Base-by-base conservation (phyloP, 371 early-diverging fungal genomes). In the Funneliformis caledonium region DNA sequence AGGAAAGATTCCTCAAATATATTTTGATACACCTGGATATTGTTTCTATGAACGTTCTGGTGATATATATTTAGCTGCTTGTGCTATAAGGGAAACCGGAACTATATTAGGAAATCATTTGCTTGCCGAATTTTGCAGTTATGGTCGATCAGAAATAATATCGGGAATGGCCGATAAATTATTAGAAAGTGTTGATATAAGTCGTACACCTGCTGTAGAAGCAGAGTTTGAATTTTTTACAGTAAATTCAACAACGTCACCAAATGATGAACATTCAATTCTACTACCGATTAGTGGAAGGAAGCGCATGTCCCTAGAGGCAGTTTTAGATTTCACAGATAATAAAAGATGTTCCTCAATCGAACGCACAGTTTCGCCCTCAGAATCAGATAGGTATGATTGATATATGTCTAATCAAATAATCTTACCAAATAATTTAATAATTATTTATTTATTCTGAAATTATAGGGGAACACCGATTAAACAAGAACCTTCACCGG, bases 31-130 rank as follows among this genome's bases (percentile, higher is more conserved):
- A 33, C 68, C 65, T 26, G 78, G 78, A 31, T 68, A 78, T 42
- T 78, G 78, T 78, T 78, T 78, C 37, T 19, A 68, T 65, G 78
- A 78, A 78, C 78, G 69, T 33, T 78, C 78, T 22, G 69, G 78
- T 45, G 78, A 78, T 50, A 8, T 78, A 50, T 78, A 62, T 78
- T 68, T 78, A 56, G 50, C 68, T 37, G 50, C 78, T 50, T n/a
- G 78, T 68, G 78, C 78, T 14, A 26, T 78, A 69, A 68, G 43
- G 52, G 50, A 65, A 12, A 69, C 78, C 19, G 78, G 56, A 42
- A 65, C 69, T 69, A 68, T 59, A 8, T 52, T 78, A 48, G 69
- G 69, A 62, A 78, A 78, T 68, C 67, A 9, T 50, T 61, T 78
- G 11, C 43, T 78, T 11, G 78, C 78, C 16, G 78, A 78, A 69